These are phyloP conservation scores for Periconia macrospinosa DNA, from an alignment of 2,329 filamentous ascomycete genomes.

Conservation along the genomic window DNA sequence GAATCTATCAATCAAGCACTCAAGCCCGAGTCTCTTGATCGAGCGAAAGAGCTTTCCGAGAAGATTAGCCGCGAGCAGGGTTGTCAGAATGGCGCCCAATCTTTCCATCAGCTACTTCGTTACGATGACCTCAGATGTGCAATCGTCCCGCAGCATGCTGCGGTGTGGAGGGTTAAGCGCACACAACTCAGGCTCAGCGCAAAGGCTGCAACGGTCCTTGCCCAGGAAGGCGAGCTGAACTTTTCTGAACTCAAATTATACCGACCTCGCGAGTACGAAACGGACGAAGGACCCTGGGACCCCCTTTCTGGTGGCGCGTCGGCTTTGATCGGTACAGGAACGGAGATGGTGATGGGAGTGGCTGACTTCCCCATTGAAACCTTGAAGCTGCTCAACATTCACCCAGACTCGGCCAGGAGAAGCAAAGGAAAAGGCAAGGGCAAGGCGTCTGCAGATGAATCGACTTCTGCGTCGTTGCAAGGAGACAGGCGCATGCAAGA, in stretches of 20 bases:
- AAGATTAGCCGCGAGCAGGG: conserved; percentile 44
- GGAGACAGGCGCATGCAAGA: conserved; percentile 13
- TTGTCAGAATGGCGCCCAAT: conserved; percentile 39
- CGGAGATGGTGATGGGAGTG: conserved; percentile 78
- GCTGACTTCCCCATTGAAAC: conserved; percentile 69
- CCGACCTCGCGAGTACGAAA: conserved; percentile 43
- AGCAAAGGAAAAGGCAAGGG: conserved; percentile 27
- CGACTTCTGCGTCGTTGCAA: conserved; percentile 3
- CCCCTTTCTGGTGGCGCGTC: conserved; percentile 60
- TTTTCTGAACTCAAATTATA: conserved; percentile 44
- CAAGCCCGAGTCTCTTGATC: conserved; percentile 39
- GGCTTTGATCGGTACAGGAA: conserved; percentile 80
- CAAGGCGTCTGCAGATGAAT: conserved; percentile 12
- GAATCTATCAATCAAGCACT: conserved; percentile 42
- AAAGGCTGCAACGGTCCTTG: conserved; percentile 41
- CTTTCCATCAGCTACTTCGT: conserved; percentile 43
- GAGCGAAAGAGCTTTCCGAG: conserved; percentile 39
- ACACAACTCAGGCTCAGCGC: conserved; percentile 41
- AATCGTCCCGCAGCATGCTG: conserved; percentile 32
- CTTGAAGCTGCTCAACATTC: conserved; percentile 51
- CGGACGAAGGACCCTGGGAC: conserved; percentile 44
- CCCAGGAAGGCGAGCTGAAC: conserved; percentile 39
- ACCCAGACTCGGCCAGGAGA: conserved; percentile 35
- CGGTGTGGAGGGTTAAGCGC: conserved; percentile 44
- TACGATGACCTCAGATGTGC: conserved; percentile 42